phyloP scores from a whole-genome alignment of 305 asterid genomes.

The Fraxinus greggii region DNA sequence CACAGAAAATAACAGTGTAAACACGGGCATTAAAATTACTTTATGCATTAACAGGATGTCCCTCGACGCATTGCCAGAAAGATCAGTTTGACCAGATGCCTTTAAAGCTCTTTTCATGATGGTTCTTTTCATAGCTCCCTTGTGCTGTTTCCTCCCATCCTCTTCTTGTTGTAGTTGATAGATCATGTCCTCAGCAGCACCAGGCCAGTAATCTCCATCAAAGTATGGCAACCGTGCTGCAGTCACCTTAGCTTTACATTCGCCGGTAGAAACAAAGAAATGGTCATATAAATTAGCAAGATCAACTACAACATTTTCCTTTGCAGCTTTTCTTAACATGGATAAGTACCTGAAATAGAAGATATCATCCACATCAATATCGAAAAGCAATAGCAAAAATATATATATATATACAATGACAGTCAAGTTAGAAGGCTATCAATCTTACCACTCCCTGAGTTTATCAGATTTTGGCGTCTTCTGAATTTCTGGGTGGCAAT shows the following conservation, averaged over 20 bases:
- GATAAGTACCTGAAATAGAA: conserved; percentile 79
- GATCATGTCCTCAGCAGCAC: conserved; percentile 98
- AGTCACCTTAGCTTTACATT: conserved; percentile 87
- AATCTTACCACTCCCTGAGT: conserved; percentile 89
- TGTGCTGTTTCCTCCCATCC: conserved; percentile 79
- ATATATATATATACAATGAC: not conserved
- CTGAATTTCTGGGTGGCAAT: conserved; percentile 99
- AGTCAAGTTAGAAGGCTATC: conserved; percentile 12
- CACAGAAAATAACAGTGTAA: conserved; percentile 3
- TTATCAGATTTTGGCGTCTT: conserved; percentile 98
- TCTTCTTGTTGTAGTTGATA: conserved; percentile 88
- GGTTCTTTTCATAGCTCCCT: conserved; percentile 67
- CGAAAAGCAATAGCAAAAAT: conserved; percentile 12
- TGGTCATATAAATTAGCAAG: conserved; percentile 90
- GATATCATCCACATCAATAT: conserved; percentile 22
- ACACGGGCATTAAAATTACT: conserved; percentile 43
- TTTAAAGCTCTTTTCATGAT: conserved; percentile 83
- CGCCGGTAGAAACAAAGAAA: conserved; percentile 79
- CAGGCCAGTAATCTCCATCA: conserved; percentile 99
- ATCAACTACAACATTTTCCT: conserved; percentile 79
- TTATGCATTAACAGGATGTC: conserved; percentile 88
- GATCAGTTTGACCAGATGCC: conserved; percentile 92
- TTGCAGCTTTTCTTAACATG: conserved; percentile 88
- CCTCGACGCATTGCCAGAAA: conserved; percentile 82
- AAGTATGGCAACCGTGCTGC: conserved; percentile 95